Evolutionary conservation across 1,139 yeast genomes (phyloP).

Genomic region (Kodamaea ohmeri): DNA sequence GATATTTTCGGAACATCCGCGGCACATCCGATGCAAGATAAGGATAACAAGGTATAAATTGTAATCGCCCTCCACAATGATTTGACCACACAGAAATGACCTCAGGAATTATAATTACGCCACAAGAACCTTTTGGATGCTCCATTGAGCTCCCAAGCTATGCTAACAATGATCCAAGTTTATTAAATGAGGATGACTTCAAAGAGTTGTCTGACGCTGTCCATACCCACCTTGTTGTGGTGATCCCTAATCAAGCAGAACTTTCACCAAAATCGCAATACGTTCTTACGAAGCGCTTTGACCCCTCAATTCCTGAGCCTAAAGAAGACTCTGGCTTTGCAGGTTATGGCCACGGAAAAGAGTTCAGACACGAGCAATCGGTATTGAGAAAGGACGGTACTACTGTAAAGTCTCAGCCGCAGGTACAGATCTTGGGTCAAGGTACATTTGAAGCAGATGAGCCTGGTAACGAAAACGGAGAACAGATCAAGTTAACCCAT

Average conservation of each 20-base stretch:
- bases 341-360: constrained; percentile 81
- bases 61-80: neutral
- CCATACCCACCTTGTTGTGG: constrained; percentile 64
- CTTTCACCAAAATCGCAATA: constrained; percentile 74
- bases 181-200: constrained; percentile 64
- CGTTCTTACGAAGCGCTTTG: constrained; percentile 68
- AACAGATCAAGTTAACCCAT: constrained; percentile 61
- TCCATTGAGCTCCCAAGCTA: constrained; percentile 59
- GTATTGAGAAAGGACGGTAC: constrained; percentile 78
- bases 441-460: constrained; percentile 68
- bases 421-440: constrained; percentile 85
- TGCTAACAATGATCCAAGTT: constrained; percentile 69
- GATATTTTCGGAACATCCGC: constrained; percentile 9
- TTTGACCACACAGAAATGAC: constrained; percentile 7
- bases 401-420: constrained; percentile 78
- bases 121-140: constrained; percentile 67
- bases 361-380: constrained; percentile 74
- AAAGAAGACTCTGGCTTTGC: constrained; percentile 44
- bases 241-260: constrained; percentile 65
- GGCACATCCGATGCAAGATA: constrained; percentile 9
- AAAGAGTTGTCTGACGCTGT: constrained; percentile 59
- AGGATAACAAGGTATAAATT: neutral
- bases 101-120: constrained; percentile 31
- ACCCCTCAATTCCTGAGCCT: constrained; percentile 61
- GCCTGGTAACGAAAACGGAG: constrained; percentile 63